A percentile compares a stretch with the other conserved stretches of the same genome.
phyloP scores from a whole-genome alignment of 768 basidiomycete species.

The Hericium alpestre region DNA sequence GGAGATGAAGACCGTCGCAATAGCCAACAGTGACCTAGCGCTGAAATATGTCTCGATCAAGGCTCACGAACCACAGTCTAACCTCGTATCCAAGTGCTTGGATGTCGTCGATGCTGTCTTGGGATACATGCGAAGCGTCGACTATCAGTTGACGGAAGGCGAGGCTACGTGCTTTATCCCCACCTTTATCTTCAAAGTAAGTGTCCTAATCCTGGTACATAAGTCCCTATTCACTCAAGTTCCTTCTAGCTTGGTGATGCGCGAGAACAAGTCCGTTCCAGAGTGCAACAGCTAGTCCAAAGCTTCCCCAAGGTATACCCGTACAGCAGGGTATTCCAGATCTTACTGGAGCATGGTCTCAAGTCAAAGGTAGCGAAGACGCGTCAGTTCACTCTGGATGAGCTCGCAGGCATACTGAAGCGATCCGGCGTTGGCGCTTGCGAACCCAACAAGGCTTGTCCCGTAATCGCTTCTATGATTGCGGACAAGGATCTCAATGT shows the following conservation, averaged over 20 bases:
- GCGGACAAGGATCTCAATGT: slow-evolving; percentile 85
- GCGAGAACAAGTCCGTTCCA: slow-evolving; percentile 66
- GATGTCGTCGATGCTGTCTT: slow-evolving; percentile 78
- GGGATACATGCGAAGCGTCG: slow-evolving; percentile 57
- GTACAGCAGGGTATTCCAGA: slow-evolving; percentile 82
- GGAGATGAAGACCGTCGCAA: slow-evolving; percentile 49
- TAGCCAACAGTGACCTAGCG: slow-evolving; percentile 84
- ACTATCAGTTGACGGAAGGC: slow-evolving; percentile 72
- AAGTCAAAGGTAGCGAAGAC: slow-evolving; percentile 89
- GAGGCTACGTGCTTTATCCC: slow-evolving; percentile 87
- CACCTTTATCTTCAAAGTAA: slow-evolving; percentile 81
- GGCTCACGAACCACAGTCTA: slow-evolving; percentile 84
- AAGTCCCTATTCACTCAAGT: not conserved
- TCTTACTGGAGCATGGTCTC: slow-evolving; percentile 80
- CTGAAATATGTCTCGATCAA: slow-evolving; percentile 92
- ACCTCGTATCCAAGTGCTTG: slow-evolving; percentile 76
- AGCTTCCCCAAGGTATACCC: slow-evolving; percentile 83
- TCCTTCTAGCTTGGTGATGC: slow-evolving; percentile 77
- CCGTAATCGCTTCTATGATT: slow-evolving; percentile 66
- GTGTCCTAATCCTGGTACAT: slow-evolving; percentile 19
- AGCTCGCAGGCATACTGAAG: slow-evolving; percentile 65
- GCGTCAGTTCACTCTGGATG: slow-evolving; percentile 78
- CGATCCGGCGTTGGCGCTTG: slow-evolving; percentile 76
- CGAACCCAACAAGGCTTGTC: slow-evolving; percentile 73
- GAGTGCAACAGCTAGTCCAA: slow-evolving; percentile 80